Base-by-base conservation (phyloP, 75 land plant species). In the Selaginella tamariscina region DNA sequence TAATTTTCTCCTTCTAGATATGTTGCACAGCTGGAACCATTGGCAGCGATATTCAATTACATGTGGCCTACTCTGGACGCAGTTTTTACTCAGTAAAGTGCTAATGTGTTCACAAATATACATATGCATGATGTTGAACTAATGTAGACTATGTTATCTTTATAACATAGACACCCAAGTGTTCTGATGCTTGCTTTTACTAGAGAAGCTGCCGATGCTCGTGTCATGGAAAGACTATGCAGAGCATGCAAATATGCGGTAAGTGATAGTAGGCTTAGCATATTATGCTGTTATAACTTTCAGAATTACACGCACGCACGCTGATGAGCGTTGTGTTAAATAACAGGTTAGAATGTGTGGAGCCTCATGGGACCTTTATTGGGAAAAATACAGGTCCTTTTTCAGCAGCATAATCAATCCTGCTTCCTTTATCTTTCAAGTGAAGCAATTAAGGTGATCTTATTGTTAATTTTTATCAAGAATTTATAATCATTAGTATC, bases 211-310 rank as follows among this genome's bases (percentile, higher is more conserved):
- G 83, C 84, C 79, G 98, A 94, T 70, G 79, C 83, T 79, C 80
- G 84, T 30, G 85, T 91, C 2, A 90, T 94, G 98, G 98, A 94
- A 69, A 76, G 86, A 31, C 81, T 90, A 32, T 94, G 96, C 68
- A 83, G 91, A 22, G 92, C 91, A 13, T 94, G 98, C 82, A 94
- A 94, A 83, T 90, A 85, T 87, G 98, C 96, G 68, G 98, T 94
- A 73, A 85, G 82, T 59, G 63, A 21, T 11, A 60, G 11, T 11
- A 60, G 21, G 24, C n/a, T 23, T 24, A 30, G 11, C 28, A 8
- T 27, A 2, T 8, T 5, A 2, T 27, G 2, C 54, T 56, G 59
- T 68, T 8, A 26, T 64, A 56, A 60, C 0, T 26, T 30, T 5
- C 62, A 23, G 62, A 57, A 57, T 22, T 5, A 22, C n/a, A 5